Conservation (phyloP, 1,284 basidiomycete genomes). For the Cryptococcus sp. region DNA sequence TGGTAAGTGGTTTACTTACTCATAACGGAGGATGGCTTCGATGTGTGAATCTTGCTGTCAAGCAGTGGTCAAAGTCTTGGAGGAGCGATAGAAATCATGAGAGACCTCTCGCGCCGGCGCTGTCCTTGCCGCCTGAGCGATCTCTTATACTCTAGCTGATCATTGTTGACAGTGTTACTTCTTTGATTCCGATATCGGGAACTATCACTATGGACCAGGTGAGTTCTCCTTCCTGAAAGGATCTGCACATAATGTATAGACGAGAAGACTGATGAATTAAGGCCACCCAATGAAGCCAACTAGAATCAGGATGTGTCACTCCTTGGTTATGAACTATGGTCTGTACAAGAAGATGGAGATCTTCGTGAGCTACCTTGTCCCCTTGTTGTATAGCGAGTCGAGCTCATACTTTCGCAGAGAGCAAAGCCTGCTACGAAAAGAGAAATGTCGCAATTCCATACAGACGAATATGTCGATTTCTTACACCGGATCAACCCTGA, state of each 20-base stretch:
- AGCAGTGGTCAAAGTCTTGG: too few relatives aligned
- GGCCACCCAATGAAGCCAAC: conserved; percentile 81
- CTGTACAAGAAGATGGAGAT: conserved; percentile 97
- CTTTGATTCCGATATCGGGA: conserved; percentile 97
- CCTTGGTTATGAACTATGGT: conserved; percentile 99
- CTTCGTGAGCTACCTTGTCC: conserved; percentile 59
- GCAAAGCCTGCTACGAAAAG: conserved; percentile 99
- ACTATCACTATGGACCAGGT: conserved; percentile 97
- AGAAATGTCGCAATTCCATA: conserved; percentile 94
- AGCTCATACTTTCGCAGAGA: conserved; percentile 55
- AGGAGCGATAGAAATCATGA: too few relatives aligned
- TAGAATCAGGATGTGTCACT: conserved; percentile 98
- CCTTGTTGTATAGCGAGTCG: neutral
- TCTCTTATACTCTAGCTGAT: too few relatives aligned
- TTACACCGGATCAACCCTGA: conserved; percentile 75
- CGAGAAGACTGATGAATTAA: conserved; percentile 4
- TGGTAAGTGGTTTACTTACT: conserved; percentile 56
- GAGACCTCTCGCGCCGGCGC: too few relatives aligned
- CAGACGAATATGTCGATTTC: conserved; percentile 91
- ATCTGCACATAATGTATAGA: neutral
- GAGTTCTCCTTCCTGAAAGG: conserved; percentile 42
- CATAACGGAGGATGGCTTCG: too few relatives aligned
- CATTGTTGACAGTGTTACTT: conserved; percentile 72
- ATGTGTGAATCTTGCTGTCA: too few relatives aligned
- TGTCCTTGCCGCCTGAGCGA: too few relatives aligned